A percentile compares a stretch with the other conserved stretches of the same genome.
phyloP scores from a whole-genome alignment of 2,329 filamentous ascomycete genomes.

The Coniochaeta ligniaria region DNA sequence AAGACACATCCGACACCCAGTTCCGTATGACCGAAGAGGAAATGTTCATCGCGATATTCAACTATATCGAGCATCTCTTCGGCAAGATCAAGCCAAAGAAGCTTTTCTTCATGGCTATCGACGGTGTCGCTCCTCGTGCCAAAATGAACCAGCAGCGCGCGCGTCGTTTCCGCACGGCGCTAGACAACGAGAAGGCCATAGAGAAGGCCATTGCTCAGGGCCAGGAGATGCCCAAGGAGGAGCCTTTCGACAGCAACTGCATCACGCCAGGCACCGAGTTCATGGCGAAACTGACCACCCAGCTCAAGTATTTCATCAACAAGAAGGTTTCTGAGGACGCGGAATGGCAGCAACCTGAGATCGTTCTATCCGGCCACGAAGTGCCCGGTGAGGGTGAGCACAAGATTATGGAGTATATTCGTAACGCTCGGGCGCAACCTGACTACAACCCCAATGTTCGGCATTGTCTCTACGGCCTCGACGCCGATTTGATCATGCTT shows the following conservation, averaged over 20 bases:
- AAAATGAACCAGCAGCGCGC: slow-evolving; percentile 99
- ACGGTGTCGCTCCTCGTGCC: slow-evolving; percentile 91
- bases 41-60: slow-evolving; percentile 99
- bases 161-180: slow-evolving; percentile 85
- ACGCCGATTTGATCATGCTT: slow-evolving; percentile 98
- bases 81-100: slow-evolving; percentile 98
- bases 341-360: slow-evolving; percentile 95
- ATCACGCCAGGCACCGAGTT: slow-evolving; percentile 93
- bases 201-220: slow-evolving; percentile 90
- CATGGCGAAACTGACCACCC: slow-evolving; percentile 91
- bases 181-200: slow-evolving; percentile 82
- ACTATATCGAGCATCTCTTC: slow-evolving; percentile 98
- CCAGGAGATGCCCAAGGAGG: slow-evolving; percentile 87
- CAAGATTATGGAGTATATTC: slow-evolving; percentile 99
- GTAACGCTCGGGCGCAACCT: slow-evolving; percentile 90
- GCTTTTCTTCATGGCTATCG: slow-evolving; percentile 99
- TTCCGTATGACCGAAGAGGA: slow-evolving; percentile 95
- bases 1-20: slow-evolving; percentile 84
- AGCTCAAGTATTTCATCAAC: slow-evolving; percentile 97
- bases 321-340: slow-evolving; percentile 97
- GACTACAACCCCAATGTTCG: slow-evolving; percentile 89
- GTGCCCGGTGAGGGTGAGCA: slow-evolving; percentile 97
- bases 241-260: slow-evolving; percentile 97
- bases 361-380: slow-evolving; percentile 94
- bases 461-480: slow-evolving; percentile 93